A percentile compares a stretch with the other conserved stretches of the same genome.
These are phyloP conservation scores for Triglochin maritima DNA, from an alignment of 106 monocot genomes.

Conservation along the genomic window DNA sequence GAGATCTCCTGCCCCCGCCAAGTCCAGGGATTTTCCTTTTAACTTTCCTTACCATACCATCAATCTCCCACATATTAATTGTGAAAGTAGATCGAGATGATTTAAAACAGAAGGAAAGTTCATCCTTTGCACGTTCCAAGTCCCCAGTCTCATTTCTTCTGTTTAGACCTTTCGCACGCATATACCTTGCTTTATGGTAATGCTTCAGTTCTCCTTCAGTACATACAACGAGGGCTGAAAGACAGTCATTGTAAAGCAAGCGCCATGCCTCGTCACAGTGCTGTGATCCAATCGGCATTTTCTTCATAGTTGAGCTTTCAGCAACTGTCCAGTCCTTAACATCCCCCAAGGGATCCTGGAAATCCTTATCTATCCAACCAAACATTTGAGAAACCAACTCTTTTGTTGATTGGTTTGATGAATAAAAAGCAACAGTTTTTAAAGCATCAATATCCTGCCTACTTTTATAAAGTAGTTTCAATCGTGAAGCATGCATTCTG, in stretches of 20 bases:
- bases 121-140: slow-evolving; percentile 77
- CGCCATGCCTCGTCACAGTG: slow-evolving; percentile 69
- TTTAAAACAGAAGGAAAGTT: slow-evolving; percentile 95
- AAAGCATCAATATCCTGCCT: slow-evolving; percentile 42
- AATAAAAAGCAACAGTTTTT: slow-evolving; percentile 61
- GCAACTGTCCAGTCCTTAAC: slow-evolving; percentile 9
- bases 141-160: slow-evolving; percentile 56
- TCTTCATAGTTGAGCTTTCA: slow-evolving; percentile 22
- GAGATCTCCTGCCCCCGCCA: slow-evolving; percentile 43
- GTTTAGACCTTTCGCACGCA: slow-evolving; percentile 72
- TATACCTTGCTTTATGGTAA: slow-evolving; percentile 90
- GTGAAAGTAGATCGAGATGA: slow-evolving; percentile 87
- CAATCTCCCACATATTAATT: slow-evolving; percentile 99
- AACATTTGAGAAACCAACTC: slow-evolving; percentile 39
- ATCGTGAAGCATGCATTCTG: slow-evolving; percentile 83
- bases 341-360: slow-evolving; percentile 14
- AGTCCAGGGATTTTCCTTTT: slow-evolving; percentile 44
- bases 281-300: slow-evolving; percentile 24
- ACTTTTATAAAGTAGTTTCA: slow-evolving; percentile 80
- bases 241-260: slow-evolving; percentile 74
- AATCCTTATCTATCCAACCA: slow-evolving; percentile 32
- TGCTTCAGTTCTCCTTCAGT: slow-evolving; percentile 95
- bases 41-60: slow-evolving; percentile 67
- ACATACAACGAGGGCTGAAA: slow-evolving; percentile 61
- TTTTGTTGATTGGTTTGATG: slow-evolving; percentile 53